These are phyloP conservation scores for Monilinia fructigena DNA, from an alignment of 2,329 filamentous ascomycete species.

Conservation along the genomic window DNA sequence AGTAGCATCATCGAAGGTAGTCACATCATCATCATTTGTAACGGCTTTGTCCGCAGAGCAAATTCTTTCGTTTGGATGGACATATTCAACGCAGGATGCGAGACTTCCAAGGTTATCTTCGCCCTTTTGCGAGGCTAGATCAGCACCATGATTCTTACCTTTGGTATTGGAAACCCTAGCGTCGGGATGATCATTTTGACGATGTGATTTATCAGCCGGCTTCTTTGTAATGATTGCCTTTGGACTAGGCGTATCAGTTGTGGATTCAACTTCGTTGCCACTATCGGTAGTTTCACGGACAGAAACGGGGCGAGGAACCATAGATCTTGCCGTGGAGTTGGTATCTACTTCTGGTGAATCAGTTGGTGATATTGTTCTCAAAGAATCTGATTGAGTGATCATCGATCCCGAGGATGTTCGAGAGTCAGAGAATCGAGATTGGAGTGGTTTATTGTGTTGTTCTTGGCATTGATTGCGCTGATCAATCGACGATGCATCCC, in stretches of 20 bases:
- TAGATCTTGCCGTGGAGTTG: neutral
- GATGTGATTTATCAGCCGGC: neutral
- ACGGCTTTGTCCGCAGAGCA: neutral
- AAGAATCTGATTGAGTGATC: slow-evolving; percentile 14
- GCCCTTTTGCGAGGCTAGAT: neutral
- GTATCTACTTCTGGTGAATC: neutral
- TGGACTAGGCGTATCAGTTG: neutral
- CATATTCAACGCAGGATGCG: neutral
- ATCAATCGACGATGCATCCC: slow-evolving; percentile 11
- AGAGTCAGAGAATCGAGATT: slow-evolving; percentile 9
- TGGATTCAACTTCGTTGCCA: slow-evolving; percentile 17
- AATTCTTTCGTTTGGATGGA: neutral
- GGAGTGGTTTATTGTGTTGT: neutral
- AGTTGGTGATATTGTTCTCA: neutral
- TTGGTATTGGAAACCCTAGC: neutral
- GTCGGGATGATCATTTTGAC: neutral
- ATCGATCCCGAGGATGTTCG: slow-evolving; percentile 2
- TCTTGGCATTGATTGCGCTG: neutral
- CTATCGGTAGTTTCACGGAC: slow-evolving; percentile 7
- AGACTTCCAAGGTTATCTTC: slow-evolving; percentile 2
- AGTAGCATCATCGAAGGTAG: slow-evolving; percentile 2
- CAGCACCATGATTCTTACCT: neutral
- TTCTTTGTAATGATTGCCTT: slow-evolving; percentile 4
- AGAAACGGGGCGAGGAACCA: neutral
- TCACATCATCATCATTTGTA: neutral